phyloP scores from a whole-genome alignment of 768 basidiomycete species.

The Suillus paluster region DNA sequence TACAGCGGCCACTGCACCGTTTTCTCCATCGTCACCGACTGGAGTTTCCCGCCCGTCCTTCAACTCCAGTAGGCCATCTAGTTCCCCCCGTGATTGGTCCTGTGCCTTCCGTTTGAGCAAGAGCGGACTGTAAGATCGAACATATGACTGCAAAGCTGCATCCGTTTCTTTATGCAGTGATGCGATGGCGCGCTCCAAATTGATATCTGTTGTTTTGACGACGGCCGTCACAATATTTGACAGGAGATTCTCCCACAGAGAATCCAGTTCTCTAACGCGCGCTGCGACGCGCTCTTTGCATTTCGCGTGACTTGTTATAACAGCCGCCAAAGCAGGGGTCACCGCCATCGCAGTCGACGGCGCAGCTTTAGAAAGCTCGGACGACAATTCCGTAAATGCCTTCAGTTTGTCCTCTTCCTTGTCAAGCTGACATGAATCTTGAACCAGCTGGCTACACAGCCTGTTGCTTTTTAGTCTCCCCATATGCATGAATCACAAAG shows the following conservation, averaged over 20 bases:
- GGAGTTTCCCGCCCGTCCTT: not conserved
- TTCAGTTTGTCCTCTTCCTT: conserved; percentile 52
- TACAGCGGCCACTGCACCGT: not conserved
- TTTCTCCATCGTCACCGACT: not conserved
- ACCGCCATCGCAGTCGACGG: conserved; percentile 45
- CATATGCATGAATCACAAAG: conserved; percentile 13
- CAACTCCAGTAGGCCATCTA: not conserved
- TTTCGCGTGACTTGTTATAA: conserved; percentile 46
- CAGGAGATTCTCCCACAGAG: conserved; percentile 53
- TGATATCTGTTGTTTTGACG: conserved; percentile 39
- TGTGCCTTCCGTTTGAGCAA: conserved; percentile 15
- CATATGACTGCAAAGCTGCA: conserved; percentile 21
- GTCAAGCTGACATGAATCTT: conserved; percentile 45
- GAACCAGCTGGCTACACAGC: conserved; percentile 49
- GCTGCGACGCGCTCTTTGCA: conserved; percentile 47
- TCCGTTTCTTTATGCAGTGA: conserved; percentile 38
- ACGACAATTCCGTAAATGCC: conserved; percentile 53
- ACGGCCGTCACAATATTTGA: conserved; percentile 46
- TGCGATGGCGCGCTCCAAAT: conserved; percentile 37
- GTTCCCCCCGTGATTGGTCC: not conserved
- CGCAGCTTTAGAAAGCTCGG: conserved; percentile 50
- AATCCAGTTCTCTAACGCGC: conserved; percentile 43
- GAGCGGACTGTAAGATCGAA: conserved; percentile 14
- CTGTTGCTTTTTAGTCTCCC: conserved; percentile 33
- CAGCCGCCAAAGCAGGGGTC: conserved; percentile 49